Base-by-base conservation (phyloP, 257 asterid genomes). In the Nicotiana tabacum region DNA sequence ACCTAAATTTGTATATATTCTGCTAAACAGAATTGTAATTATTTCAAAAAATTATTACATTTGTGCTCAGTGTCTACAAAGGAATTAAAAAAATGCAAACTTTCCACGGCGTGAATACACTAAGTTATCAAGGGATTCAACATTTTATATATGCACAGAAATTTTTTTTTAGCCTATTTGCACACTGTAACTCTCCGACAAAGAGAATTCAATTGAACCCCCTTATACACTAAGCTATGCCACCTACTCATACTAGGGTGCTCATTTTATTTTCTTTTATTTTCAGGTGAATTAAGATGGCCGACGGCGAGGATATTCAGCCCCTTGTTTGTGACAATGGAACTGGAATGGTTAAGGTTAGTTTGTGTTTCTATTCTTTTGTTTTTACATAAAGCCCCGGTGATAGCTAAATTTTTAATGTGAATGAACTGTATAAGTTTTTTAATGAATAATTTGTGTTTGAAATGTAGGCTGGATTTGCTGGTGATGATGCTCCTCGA, bases 401-500 rank as follows among this genome's bases (percentile, higher is more conserved):
- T 57, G n/a, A 30, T 78, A 33, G 33, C 32, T 32, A 13, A 9
- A 37, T 33, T 35, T 33, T 24, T 30, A 55, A 78, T 37, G 53
- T 43, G 29, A 27, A 17, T 70, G 37, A 16, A 57, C 32, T n/a
- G 66, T 37, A 69, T 17, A 21, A 2, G 1, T 1, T 72, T 16
- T 70, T 56, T 51, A 15, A 24, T 43, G 53, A 53, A 33, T 64
- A 17, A 72, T 72, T 24, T 58, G 17, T 66, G 80, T 53, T 62
- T 46, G 55, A 18, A 18, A 15, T 72, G 9, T 55, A 87, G 91
- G 91, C 91, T 81, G 91, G 91, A 39, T 88, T 88, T 81, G 91
- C 91, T 68, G 91, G 91, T 78, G 91, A 88, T 82, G 91, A 88
- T 83, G 91, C 91, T 24, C 91, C 91, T 9, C 83, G 91, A 70